phyloP scores from a whole-genome alignment of 163 green algal species.

The Trebouxiophyceae sp. region DNA sequence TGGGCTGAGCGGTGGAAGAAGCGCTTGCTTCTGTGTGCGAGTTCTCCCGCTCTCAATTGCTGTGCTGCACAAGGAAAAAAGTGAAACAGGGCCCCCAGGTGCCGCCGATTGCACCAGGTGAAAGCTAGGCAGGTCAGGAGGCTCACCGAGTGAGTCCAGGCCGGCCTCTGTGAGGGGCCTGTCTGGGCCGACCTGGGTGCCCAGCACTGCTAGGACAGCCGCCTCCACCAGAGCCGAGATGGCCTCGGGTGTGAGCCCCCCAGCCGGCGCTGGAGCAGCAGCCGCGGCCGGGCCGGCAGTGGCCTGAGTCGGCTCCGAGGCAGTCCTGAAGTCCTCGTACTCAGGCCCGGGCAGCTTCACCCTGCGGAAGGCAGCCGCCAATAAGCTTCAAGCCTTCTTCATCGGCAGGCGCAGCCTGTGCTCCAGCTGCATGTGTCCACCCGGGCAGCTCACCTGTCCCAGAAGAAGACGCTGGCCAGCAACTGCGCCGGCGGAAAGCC shows the following conservation, averaged over 20 bases:
- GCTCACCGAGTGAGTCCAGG: constrained; percentile 34
- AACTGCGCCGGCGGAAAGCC: not conserved
- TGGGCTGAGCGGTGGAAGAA: no score
- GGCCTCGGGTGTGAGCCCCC: not conserved
- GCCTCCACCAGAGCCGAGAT: not conserved
- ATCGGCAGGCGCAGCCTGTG: no score
- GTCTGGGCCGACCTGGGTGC: constrained; percentile 5
- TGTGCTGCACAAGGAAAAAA: no score
- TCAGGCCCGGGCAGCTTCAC: constrained; percentile 1
- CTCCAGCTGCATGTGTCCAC: not conserved
- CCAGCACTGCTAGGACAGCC: constrained; percentile 15
- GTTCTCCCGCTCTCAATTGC: no score
- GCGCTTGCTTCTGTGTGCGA: no score
- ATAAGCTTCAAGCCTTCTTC: no score
- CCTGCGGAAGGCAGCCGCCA: not conserved
- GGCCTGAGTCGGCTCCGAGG: not conserved
- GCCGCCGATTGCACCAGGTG: no score
- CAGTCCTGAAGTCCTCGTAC: constrained; percentile 4
- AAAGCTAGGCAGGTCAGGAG: no score
- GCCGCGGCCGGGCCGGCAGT: not conserved
- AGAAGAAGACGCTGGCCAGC: constrained; percentile 6
- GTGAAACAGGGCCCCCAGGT: no score
- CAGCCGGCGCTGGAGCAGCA: not conserved
- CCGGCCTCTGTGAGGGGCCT: constrained; percentile 30
- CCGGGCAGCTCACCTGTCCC: constrained; percentile 5